Conservation (phyloP, 2,329 filamentous ascomycete species). For the Rachicladosporium sp. region DNA sequence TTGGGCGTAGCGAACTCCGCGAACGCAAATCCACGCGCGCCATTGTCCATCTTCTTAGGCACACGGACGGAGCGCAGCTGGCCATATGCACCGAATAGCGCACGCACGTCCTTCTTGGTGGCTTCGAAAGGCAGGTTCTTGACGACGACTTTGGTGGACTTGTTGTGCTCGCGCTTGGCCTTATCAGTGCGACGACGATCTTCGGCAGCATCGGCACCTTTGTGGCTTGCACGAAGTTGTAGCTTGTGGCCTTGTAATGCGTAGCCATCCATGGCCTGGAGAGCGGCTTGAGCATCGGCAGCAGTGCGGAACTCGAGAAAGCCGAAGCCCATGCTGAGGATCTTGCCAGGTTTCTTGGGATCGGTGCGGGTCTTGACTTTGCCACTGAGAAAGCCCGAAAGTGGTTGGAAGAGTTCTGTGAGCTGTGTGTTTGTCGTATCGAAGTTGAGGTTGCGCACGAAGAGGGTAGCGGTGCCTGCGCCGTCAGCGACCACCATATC, state of each 20-base stretch:
- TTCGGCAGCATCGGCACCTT: slow-evolving; percentile 74
- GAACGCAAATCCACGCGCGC: slow-evolving; percentile 88
- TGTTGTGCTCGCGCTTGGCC: slow-evolving; percentile 63
- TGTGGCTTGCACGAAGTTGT: slow-evolving; percentile 75
- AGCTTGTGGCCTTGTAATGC: slow-evolving; percentile 79
- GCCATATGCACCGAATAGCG: slow-evolving; percentile 79
- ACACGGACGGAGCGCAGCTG: slow-evolving; percentile 85
- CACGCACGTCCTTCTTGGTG: slow-evolving; percentile 79
- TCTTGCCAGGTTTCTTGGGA: slow-evolving; percentile 76
- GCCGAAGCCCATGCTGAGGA: slow-evolving; percentile 93
- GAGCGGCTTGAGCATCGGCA: slow-evolving; percentile 64
- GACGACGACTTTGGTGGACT: slow-evolving; percentile 85
- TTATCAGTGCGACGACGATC: slow-evolving; percentile 72
- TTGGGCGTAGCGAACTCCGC: slow-evolving; percentile 86
- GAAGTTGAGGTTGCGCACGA: slow-evolving; percentile 91
- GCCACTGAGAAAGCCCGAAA: slow-evolving; percentile 82
- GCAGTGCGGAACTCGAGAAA: slow-evolving; percentile 81
- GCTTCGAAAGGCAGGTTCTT: slow-evolving; percentile 97
- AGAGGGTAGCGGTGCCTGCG: slow-evolving; percentile 54
- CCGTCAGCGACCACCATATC: slow-evolving; percentile 46
- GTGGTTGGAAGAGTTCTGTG: slow-evolving; percentile 61
- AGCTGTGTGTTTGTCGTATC: slow-evolving; percentile 67
- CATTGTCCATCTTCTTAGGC: slow-evolving; percentile 86
- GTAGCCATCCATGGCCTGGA: slow-evolving; percentile 77
- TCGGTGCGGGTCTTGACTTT: slow-evolving; percentile 88